A percentile compares a stretch with the other conserved stretches of the same genome.
Conservation (phyloP, 179 eudicot species). For the Dionaea muscipula region DNA sequence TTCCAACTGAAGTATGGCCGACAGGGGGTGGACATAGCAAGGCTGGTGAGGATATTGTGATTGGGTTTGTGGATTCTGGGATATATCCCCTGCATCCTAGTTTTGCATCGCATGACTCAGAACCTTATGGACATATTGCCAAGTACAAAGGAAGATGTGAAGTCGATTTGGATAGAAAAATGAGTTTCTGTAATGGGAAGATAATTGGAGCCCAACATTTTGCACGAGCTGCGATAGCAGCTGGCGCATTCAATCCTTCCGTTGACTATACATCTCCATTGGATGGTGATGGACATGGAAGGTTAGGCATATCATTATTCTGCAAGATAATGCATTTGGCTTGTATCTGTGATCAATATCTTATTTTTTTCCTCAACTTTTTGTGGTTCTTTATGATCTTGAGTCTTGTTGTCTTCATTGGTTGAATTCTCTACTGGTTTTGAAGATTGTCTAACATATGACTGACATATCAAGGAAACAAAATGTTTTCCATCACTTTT, state of each 20-base stretch:
- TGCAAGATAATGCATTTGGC: not conserved
- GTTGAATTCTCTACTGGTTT: no score
- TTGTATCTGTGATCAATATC: not conserved
- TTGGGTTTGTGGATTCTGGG: constrained; percentile 83
- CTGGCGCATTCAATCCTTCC: constrained; percentile 71
- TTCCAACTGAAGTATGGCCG: constrained; percentile 93
- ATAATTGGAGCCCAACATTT: constrained; percentile 92
- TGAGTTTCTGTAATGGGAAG: constrained; percentile 72
- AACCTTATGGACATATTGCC: constrained; percentile 62
- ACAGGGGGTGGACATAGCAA: constrained; percentile 72
- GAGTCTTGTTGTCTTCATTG: no score
- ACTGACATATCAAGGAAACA: no score
- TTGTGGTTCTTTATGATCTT: no score
- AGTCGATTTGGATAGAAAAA: constrained; percentile 54
- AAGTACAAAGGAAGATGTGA: constrained; percentile 83
- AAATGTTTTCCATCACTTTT: no score
- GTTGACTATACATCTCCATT: constrained; percentile 74
- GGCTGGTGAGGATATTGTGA: constrained; percentile 83
- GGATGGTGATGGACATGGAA: constrained; percentile 96
- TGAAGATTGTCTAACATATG: no score
- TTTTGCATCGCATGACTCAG: constrained; percentile 46
- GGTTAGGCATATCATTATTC: constrained; percentile 29
- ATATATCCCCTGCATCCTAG: constrained; percentile 77
- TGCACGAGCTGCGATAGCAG: constrained; percentile 77
- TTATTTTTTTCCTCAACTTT: no score